Evolutionary conservation across 176 grass and related monocot species (phyloP), one percentile per base, ranked within the genome.

Genomic region (Tillandsia fasciculata): DNA sequence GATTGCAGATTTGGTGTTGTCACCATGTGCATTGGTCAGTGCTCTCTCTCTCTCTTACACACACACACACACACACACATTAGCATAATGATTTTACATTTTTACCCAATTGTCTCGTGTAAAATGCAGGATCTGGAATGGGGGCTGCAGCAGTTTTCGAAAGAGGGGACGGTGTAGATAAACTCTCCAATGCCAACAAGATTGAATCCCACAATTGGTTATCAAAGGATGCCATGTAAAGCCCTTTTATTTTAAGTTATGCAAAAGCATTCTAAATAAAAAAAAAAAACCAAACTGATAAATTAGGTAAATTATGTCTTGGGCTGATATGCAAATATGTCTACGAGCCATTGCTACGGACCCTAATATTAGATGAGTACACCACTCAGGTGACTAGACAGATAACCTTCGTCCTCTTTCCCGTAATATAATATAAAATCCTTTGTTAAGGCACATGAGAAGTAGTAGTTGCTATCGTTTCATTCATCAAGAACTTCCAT

Each of bases 141-240:
- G 94, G 94, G 9, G 94, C 94, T 10, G 94, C 86, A 20, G 94
- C 94, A 48, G 89, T 99, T 1, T 93, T 99, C 50, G 94, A 99
- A 80, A 69, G 94, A 18, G 94, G 94, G 1, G 94, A 96, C 27
- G 56, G 56, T 0, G 89, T 85, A 17, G 86, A 96, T 72, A 70
- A 78, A 52, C 82, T 93, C 52, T 81, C 82, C 17, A 99, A 99
- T 13, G 84, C 26, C 13, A 74, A 82, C 65, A 75, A 72, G 24
- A 70, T 71, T 11, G 81, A 85, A 67, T 68, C 80, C 0, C 74
- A 84, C 22, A 89, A 92, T 75, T 73, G 82, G 12, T 64, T 88
- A 8, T 88, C 92, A 1, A 92, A 29, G 74, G 84, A 97, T 70
- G 82, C 73, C 4, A 68, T 77, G 70, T 77, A 77, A 53, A 67